Conservation (phyloP, 108 stramenopile species). For the Cyclotella cryptica region DNA sequence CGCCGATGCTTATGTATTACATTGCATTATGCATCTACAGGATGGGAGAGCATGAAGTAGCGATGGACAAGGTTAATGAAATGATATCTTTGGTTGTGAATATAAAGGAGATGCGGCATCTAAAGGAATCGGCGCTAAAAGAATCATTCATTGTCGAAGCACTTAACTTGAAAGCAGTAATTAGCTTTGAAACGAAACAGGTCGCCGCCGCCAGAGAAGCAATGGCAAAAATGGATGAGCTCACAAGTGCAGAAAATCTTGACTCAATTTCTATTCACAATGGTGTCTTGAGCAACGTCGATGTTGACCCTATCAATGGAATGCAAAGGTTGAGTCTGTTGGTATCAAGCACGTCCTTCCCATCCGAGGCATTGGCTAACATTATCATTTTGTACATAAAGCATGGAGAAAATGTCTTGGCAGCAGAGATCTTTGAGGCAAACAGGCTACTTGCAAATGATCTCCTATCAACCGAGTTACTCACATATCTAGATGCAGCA, state of each 20-base stretch:
- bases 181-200: slow-evolving; percentile 67
- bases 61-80: slow-evolving; percentile 66
- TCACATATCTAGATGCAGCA: slow-evolving; percentile 83
- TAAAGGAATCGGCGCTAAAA: not conserved
- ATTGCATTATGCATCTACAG: slow-evolving; percentile 87
- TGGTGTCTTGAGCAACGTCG: slow-evolving; percentile 74
- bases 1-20: slow-evolving; percentile 83
- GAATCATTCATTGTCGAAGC: slow-evolving; percentile 80
- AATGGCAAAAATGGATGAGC: slow-evolving; percentile 78
- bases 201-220: slow-evolving; percentile 69
- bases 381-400: slow-evolving; percentile 79
- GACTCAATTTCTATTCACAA: slow-evolving; percentile 92
- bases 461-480: slow-evolving; percentile 71
- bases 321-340: slow-evolving; percentile 83
- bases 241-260: slow-evolving; percentile 65
- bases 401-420: slow-evolving; percentile 77
- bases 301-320: slow-evolving; percentile 64
- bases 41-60: slow-evolving; percentile 66
- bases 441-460: slow-evolving; percentile 78
- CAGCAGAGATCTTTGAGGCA: slow-evolving; percentile 80
- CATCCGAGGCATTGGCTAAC: slow-evolving; percentile 89
- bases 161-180: slow-evolving; percentile 88
- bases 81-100: slow-evolving; percentile 67
- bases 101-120: slow-evolving; percentile 38
- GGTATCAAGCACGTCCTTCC: slow-evolving; percentile 76